phyloP scores from a whole-genome alignment of 306 rosid species.

The Pyrus betulifolia region DNA sequence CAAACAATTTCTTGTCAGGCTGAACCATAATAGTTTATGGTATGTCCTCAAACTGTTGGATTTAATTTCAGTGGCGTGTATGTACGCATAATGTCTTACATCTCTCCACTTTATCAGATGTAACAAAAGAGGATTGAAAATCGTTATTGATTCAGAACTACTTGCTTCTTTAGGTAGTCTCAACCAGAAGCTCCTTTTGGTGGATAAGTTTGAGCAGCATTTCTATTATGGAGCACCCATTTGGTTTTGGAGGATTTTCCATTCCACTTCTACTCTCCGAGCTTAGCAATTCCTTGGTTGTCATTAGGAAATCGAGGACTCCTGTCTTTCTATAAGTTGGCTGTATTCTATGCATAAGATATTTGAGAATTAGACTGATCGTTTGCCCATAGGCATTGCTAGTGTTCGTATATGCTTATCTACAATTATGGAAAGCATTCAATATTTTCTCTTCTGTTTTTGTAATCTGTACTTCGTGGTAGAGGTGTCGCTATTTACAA shows the following conservation, averaged over 20 bases:
- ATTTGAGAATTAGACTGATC: neutral
- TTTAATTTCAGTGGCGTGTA: conserved; percentile 22
- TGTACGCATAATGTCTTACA: conserved; percentile 6
- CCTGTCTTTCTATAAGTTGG: conserved; percentile 9
- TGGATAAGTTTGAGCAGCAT: conserved; percentile 32
- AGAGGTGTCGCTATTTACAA: neutral
- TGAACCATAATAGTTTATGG: conserved; percentile 28
- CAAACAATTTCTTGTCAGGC: conserved; percentile 23
- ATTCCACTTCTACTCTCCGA: conserved; percentile 24
- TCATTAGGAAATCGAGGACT: conserved; percentile 22
- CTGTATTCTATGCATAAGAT: conserved; percentile 13
- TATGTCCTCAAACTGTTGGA: conserved; percentile 32
- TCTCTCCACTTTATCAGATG: conserved; percentile 16
- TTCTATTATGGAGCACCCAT: conserved; percentile 20
- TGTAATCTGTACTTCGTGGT: neutral
- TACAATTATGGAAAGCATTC: neutral
- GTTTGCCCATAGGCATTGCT: neutral
- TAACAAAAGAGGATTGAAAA: conserved; percentile 18
- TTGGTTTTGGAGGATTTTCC: conserved; percentile 21
- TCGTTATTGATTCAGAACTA: conserved; percentile 21
- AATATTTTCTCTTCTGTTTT: neutral
- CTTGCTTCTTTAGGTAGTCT: conserved; percentile 36
- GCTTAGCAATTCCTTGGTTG: conserved; percentile 12
- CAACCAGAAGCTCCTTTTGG: conserved; percentile 17
- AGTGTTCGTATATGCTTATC: neutral